These are phyloP conservation scores for Phaeosphaeria sp. DNA, from an alignment of 2,329 filamentous ascomycete species.

Conservation along the genomic window DNA sequence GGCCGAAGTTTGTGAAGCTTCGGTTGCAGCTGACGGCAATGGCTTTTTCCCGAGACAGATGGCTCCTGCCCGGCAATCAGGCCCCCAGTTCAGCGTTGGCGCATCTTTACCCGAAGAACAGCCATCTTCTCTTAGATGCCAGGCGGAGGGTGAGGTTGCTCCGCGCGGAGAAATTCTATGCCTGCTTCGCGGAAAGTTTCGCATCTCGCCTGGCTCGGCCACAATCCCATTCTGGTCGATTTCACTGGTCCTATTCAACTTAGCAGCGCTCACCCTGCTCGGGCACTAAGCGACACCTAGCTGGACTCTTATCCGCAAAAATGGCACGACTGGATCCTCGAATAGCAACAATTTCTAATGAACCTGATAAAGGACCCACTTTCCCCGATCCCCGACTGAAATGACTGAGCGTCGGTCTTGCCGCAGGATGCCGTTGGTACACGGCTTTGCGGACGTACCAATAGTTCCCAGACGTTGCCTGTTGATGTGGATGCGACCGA, in stretches of 20 bases:
- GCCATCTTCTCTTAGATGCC: neutral
- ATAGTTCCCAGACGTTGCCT: neutral
- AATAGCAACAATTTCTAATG: neutral
- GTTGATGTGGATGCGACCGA: neutral
- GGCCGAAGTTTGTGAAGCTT: neutral
- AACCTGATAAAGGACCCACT: neutral
- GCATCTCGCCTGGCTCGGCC: neutral
- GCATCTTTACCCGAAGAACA: neutral
- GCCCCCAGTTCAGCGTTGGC: neutral
- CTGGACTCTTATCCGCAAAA: neutral
- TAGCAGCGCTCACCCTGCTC: neutral
- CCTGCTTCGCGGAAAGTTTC: neutral
- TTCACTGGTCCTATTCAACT: neutral
- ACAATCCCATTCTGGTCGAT: neutral
- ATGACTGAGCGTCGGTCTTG: neutral
- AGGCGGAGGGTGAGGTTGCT: neutral
- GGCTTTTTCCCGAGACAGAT: neutral
- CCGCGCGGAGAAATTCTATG: neutral
- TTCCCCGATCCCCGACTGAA: constrained; percentile 1
- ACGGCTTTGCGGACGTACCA: neutral
- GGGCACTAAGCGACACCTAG: neutral
- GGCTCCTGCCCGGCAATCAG: neutral
- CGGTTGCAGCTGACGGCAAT: neutral
- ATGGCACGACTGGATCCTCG: neutral
- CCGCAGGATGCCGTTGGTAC: neutral